Conservation (phyloP, 495 filamentous ascomycete species). For the Aspergillus incahuasiensis region DNA sequence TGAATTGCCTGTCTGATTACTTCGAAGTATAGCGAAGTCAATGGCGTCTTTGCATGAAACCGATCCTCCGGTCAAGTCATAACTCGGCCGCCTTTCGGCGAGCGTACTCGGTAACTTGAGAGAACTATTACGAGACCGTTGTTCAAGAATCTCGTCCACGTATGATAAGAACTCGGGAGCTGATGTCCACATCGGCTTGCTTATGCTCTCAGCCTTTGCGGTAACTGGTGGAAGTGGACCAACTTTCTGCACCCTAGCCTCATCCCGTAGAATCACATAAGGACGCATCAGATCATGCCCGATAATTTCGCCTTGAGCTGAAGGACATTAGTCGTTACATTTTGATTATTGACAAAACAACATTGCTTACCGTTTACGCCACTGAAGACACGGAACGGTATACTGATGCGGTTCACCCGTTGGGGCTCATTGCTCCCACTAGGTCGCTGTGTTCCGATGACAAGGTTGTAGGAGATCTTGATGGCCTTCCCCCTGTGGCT, state of each 20-base stretch:
- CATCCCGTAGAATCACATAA: conserved; percentile 83
- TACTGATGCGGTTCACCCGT: conserved; percentile 79
- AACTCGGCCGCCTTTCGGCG: conserved; percentile 50
- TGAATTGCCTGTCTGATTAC: conserved; percentile 57
- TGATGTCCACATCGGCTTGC: conserved; percentile 34
- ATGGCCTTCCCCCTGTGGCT: conserved; percentile 90
- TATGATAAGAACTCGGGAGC: conserved; percentile 67
- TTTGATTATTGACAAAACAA: background rate
- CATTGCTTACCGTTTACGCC: conserved; percentile 67
- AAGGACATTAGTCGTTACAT: background rate
- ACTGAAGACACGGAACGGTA: conserved; percentile 92
- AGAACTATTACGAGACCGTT: conserved; percentile 47
- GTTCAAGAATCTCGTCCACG: conserved; percentile 72
- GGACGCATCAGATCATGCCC: conserved; percentile 90
- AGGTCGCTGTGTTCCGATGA: conserved; percentile 87
- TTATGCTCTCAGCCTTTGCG: conserved; percentile 38
- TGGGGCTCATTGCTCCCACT: conserved; percentile 72
- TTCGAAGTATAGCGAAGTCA: conserved; percentile 80
- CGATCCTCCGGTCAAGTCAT: conserved; percentile 30
- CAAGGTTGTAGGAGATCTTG: conserved; percentile 85
- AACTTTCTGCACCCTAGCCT: conserved; percentile 53
- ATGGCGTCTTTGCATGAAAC: conserved; percentile 76
- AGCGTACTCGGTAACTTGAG: conserved; percentile 64
- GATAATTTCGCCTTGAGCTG: conserved; percentile 61
- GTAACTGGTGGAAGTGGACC: conserved; percentile 17